Evolutionary conservation across 192 early-diverging fungal species (phyloP), one percentile per base, ranked within the genome.

Genomic region (Umbelopsis ramanniana): DNA sequence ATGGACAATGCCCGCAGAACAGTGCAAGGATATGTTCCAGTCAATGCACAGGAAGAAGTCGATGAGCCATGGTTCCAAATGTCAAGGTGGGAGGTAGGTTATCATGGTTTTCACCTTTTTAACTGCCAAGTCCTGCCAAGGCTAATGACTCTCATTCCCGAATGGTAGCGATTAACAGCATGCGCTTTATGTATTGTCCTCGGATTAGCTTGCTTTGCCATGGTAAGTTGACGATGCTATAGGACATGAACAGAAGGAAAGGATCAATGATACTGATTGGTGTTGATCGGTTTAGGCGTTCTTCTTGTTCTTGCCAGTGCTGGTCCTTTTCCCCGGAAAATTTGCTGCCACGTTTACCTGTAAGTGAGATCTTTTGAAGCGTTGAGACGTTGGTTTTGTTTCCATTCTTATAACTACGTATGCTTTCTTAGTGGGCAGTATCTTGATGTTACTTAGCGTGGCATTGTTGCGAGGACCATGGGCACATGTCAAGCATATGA

Each of bases 381-480:
- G 6, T 6, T 9, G 46, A 45, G 6, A 48, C 47, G 21, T 35
- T n/a, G 0, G 24, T 17, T 50, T 10, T n/a, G 7, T 24, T 70
- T 17, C 22, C 15, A 69, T 11, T 45, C 22, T 7, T 26, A 68
- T n/a, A 19, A 46, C 8, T 35, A 5, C 40, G 6, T 43, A 7
- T 11, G 54, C 22, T 55, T 72, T 22, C 54, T 38, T 74, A 92
- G 90, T 80, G 68, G 79, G 75, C 21, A 77, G 75, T 74, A 74
- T 81, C 46, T 66, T 81, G 70, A 67, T 81, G 5, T 50, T 81
- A 15, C 54, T 72, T 6, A 77, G 75, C 38, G 83, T 97, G 66
- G 92, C 95, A 6, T 70, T 97, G 68, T 77, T 97, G 55, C 83
- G 89, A 52, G 96, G 96, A 6, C 95, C 93, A 22, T 81, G 85